Evolutionary conservation across 2,329 filamentous ascomycete species (phyloP).

Genomic region (Exophiala sp.): DNA sequence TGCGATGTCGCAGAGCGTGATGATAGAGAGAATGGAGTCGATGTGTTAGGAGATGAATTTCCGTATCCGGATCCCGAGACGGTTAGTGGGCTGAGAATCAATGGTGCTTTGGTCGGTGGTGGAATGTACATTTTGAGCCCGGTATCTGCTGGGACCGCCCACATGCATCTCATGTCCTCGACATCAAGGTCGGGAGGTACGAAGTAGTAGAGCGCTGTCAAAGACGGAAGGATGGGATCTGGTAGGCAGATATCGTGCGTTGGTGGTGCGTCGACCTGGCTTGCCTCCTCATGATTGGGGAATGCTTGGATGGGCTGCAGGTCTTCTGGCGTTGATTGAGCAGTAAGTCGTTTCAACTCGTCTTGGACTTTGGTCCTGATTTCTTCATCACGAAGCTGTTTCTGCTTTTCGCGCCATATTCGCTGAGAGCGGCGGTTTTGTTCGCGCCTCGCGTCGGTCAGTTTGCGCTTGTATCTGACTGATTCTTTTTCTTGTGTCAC

Average conservation of each 20-base stretch:
- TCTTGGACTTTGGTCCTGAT: conserved; percentile 14
- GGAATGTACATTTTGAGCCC: conserved; percentile 11
- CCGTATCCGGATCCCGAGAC: too few species aligned
- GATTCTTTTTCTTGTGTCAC: too few species aligned
- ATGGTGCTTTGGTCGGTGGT: conserved; percentile 1
- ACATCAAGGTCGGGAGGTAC: conserved; percentile 8
- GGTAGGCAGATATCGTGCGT: neutral
- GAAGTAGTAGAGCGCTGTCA: conserved; percentile 14
- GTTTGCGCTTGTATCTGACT: conserved; percentile 30
- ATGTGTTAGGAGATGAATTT: too few species aligned
- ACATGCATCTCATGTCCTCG: conserved; percentile 14
- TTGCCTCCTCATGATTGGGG: neutral
- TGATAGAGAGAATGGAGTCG: too few species aligned
- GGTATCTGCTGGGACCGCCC: conserved; percentile 10
- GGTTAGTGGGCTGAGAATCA: neutral
- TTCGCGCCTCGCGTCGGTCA: conserved; percentile 23
- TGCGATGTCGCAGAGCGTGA: neutral
- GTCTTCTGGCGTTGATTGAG: neutral
- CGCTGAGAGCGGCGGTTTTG: conserved; percentile 25
- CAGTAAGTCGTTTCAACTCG: neutral
- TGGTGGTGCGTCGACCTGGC: neutral
- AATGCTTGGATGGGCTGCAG: neutral
- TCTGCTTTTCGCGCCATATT: conserved; percentile 20
- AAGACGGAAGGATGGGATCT: conserved; percentile 11
- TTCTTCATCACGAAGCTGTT: conserved; percentile 17